Evolutionary conservation across 148 eudicot genomes (phyloP), one percentile per base, ranked within the genome.

Genomic region (Persicaria maculosa): DNA sequence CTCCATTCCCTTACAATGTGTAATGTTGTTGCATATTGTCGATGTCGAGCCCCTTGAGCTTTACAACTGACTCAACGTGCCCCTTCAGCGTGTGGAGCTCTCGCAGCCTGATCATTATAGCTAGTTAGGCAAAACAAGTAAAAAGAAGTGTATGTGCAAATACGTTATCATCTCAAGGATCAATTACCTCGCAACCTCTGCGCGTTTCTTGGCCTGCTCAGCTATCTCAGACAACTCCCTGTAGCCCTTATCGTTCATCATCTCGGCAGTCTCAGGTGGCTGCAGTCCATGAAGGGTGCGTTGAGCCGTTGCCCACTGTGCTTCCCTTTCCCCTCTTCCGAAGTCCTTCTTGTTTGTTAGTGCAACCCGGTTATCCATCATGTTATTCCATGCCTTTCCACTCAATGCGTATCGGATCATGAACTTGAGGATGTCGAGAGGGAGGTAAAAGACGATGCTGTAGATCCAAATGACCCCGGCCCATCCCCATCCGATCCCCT

Each of bases 401-500:
- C 82, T 90, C 76, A 88, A 80, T 0, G 86, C 77, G 69, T 88
- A 92, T 72, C 93, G 77, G 50, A 90, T 86, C 46, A 78, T 25
- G 72, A 88, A 92, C 84, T 92, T 92, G 72, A 92, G 83, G 48
- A 88, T 0, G 76, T 92, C 97, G 50, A 92, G 83, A 50, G 96
- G 96, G 25, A 88, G 0, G 75, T 92, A 92, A 78, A 79, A 73
- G 50, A 92, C 22, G 12, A 92, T 14, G 77, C 88, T 90, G 79
- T 84, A 92, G 45, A 90, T 59, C 97, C 97, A 92, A 43, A 92
- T 92, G 7, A 88, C 93, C 7, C 88, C 97, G 1, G 96, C 96
- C 97, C 97, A 92, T 67, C 95, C 95, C 95, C 95, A 92, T 25
- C 97, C 97, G 9, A 88, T 84, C 36, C 97, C 93, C 7, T 72